Evolutionary conservation across 345 rosid species (phyloP).

Genomic region (Punica granatum): DNA sequence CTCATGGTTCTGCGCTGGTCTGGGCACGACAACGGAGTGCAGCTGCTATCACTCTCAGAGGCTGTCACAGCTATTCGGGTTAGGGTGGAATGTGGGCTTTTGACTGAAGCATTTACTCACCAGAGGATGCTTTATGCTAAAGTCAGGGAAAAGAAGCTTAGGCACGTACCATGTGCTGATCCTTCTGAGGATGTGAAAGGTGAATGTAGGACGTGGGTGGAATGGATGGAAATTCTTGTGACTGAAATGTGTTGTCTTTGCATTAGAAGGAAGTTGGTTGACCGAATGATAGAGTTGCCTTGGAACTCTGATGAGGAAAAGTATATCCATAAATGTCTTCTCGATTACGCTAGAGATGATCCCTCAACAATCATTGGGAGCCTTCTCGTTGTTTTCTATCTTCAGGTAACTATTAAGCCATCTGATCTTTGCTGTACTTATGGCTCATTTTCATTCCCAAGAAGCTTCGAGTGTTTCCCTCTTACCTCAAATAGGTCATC

Average conservation of each 20-base stretch:
- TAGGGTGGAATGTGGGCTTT: conserved; percentile 84
- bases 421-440: neutral
- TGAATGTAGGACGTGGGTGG: conserved; percentile 50
- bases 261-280: conserved; percentile 74
- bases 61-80: conserved; percentile 84
- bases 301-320: conserved; percentile 94
- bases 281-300: conserved; percentile 82
- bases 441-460: neutral
- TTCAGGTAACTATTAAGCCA: conserved; percentile 53
- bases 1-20: conserved; percentile 89
- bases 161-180: conserved; percentile 27
- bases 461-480: neutral
- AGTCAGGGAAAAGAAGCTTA: conserved; percentile 52
- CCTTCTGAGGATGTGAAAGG: conserved; percentile 25
- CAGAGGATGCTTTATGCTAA: conserved; percentile 74
- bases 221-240: conserved; percentile 79
- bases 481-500: neutral
- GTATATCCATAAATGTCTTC: conserved; percentile 63
- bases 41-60: conserved; percentile 56
- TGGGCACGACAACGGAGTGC: conserved; percentile 69
- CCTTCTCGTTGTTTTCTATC: conserved; percentile 80
- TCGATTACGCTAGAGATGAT: conserved; percentile 64
- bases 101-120: conserved; percentile 87
- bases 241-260: conserved; percentile 88
- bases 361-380: conserved; percentile 69